These are phyloP conservation scores for Hypoxylon subgilvum DNA, from an alignment of 495 filamentous ascomycete species.

Conservation along the genomic window DNA sequence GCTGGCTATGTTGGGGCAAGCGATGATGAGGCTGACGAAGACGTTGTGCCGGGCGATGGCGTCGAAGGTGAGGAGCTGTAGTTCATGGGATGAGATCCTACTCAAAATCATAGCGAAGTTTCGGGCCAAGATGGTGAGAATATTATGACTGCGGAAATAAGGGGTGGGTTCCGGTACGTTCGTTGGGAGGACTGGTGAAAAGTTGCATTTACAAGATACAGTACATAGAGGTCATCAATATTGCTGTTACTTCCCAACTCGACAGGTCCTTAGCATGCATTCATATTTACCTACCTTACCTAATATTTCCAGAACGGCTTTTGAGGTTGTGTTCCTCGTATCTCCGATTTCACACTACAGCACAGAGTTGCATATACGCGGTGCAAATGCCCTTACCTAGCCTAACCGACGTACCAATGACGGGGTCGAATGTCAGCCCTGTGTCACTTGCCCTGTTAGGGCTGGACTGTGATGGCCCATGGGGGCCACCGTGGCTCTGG, in stretches of 20 bases:
- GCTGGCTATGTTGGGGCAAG: constrained; percentile 45
- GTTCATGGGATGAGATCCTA: constrained; percentile 1
- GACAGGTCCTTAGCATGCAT: too few species aligned
- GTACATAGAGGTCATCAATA: background rate
- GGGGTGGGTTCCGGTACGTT: background rate
- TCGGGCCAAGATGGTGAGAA: constrained; percentile 6
- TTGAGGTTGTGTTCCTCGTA: too few species aligned
- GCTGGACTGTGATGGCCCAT: constrained; percentile 17
- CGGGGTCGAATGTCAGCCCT: constrained; percentile 21
- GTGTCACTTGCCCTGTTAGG: constrained; percentile 13
- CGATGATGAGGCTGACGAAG: constrained; percentile 51
- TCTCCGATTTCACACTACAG: too few species aligned
- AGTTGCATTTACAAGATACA: constrained; percentile 8
- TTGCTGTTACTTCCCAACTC: too few species aligned
- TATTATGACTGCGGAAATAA: too few species aligned
- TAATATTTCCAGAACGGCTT: too few species aligned
- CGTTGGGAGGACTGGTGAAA: background rate
- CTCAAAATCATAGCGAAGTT: background rate
- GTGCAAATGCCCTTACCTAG: too few species aligned
- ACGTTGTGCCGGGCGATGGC: constrained; percentile 6
- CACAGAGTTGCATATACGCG: too few species aligned
- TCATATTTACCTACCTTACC: too few species aligned
- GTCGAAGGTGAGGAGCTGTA: constrained; percentile 14
- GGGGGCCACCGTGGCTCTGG: constrained; percentile 12
- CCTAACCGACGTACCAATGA: constrained; percentile 31